Conservation (phyloP, 1,139 yeast species). For the Debaryomycetaceae sp. region DNA sequence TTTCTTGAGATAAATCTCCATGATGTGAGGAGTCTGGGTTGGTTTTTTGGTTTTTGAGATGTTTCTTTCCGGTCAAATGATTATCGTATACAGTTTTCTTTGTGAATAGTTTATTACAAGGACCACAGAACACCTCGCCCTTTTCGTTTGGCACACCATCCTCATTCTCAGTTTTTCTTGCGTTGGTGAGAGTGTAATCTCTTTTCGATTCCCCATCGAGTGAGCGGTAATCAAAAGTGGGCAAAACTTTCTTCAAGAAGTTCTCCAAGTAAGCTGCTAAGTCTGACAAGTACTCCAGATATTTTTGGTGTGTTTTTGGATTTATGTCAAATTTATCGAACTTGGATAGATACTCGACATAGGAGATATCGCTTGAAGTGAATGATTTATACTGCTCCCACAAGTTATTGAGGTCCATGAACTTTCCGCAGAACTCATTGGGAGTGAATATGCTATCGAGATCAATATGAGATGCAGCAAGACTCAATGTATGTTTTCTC, state of each 20-base stretch:
- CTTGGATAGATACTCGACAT: slow-evolving; percentile 48
- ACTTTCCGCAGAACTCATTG: slow-evolving; percentile 65
- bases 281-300: slow-evolving; percentile 40
- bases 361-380: slow-evolving; percentile 31
- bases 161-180: slow-evolving; percentile 7
- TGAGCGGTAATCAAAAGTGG: slow-evolving; percentile 42
- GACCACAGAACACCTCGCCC: slow-evolving; percentile 52
- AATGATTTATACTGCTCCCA: slow-evolving; percentile 54
- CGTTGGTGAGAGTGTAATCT: slow-evolving; percentile 21
- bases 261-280: slow-evolving; percentile 44
- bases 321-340: slow-evolving; percentile 40
- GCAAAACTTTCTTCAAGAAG: slow-evolving; percentile 48
- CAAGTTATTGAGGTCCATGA: slow-evolving; percentile 51
- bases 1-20: slow-evolving; percentile 3
- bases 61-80: slow-evolving; percentile 78
- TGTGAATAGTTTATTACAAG: slow-evolving; percentile 64
- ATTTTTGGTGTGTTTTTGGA: slow-evolving; percentile 19
- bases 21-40: slow-evolving; percentile 1
- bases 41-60: slow-evolving; percentile 45
- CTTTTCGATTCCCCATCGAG: slow-evolving; percentile 28
- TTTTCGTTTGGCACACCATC: slow-evolving; percentile 19
- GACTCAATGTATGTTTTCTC: slow-evolving; percentile 40
- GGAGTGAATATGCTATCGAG: slow-evolving; percentile 50
- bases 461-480: slow-evolving; percentile 48
- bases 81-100: slow-evolving; percentile 63